phyloP scores from a whole-genome alignment of 768 basidiomycete genomes.

The Tylopilus cervinicoccineus region DNA sequence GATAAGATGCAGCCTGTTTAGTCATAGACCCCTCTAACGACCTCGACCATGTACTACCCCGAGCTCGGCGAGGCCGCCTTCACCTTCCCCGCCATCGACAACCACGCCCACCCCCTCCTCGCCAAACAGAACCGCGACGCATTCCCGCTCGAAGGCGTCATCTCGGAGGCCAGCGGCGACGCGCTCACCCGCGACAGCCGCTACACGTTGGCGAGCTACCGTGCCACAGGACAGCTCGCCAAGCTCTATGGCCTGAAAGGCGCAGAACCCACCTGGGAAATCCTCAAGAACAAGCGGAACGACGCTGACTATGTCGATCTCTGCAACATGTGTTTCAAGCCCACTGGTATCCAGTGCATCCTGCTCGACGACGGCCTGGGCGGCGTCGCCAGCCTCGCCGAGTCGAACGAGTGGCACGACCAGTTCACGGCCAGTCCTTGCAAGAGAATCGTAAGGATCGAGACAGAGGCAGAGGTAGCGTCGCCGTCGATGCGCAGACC shows the following conservation, averaged over 20 bases:
- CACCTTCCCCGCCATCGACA: constrained; percentile 62
- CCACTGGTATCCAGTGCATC: constrained; percentile 60
- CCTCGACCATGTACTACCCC: constrained; percentile 5
- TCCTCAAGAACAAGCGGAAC: constrained; percentile 46
- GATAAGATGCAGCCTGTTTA: constrained; percentile 10
- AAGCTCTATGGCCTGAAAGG: constrained; percentile 43
- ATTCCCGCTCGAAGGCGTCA: constrained; percentile 58
- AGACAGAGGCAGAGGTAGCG: constrained; percentile 66
- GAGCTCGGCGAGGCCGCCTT: constrained; percentile 19
- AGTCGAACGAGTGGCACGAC: constrained; percentile 60
- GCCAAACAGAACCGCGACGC: constrained; percentile 38
- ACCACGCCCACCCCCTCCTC: constrained; percentile 75
- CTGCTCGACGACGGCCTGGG: constrained; percentile 73
- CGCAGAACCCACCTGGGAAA: constrained; percentile 49
- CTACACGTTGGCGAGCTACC: constrained; percentile 55
- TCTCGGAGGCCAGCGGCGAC: constrained; percentile 59
- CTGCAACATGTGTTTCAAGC: constrained; percentile 51
- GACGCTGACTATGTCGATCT: constrained; percentile 50
- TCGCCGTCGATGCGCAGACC: background rate
- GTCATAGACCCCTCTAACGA: constrained; percentile 5
- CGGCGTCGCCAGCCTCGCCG: constrained; percentile 41
- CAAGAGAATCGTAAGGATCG: constrained; percentile 65
- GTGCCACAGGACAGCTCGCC: constrained; percentile 53
- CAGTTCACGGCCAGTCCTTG: constrained; percentile 48
- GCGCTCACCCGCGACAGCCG: constrained; percentile 48